Evolutionary conservation across 2,329 filamentous ascomycete genomes (phyloP).

Genomic region (Tolypocladium capitatum): DNA sequence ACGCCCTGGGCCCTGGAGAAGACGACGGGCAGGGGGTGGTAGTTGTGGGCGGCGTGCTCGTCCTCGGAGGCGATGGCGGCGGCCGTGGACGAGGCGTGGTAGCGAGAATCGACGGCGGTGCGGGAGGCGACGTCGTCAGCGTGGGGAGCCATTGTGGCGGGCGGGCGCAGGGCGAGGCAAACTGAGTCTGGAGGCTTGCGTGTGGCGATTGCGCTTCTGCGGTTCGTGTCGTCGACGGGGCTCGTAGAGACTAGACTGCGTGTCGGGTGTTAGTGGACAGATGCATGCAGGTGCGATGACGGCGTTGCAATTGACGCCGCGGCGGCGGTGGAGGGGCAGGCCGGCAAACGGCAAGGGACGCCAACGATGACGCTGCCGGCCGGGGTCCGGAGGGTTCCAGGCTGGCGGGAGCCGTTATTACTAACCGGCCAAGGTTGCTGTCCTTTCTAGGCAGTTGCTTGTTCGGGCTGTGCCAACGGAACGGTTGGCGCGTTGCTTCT

Average conservation of each 20-base stretch:
- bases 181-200: not conserved
- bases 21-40: slow-evolving; percentile 91
- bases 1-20: slow-evolving; percentile 76
- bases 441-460: slow-evolving; percentile 1
- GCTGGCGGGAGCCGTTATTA: not conserved
- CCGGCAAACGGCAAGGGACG: no score
- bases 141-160: slow-evolving; percentile 44
- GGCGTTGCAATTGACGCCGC: not conserved
- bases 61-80: slow-evolving; percentile 71
- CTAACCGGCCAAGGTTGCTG: not conserved
- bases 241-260: not conserved
- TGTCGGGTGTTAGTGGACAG: not conserved
- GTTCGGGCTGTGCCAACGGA: slow-evolving; percentile 1
- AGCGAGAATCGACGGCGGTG: slow-evolving; percentile 24
- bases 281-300: not conserved
- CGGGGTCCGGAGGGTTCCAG: not conserved
- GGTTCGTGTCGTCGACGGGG: not conserved
- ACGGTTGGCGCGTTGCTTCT: not conserved
- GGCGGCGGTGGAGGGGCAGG: not conserved
- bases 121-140: slow-evolving; percentile 27
- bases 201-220: not conserved
- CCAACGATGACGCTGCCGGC: no score
- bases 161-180: not conserved
- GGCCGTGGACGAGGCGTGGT: slow-evolving; percentile 67
- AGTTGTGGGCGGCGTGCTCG: slow-evolving; percentile 90